Evolutionary conservation across 2,329 filamentous ascomycete genomes (phyloP).

Genomic region (Periconia sp.): DNA sequence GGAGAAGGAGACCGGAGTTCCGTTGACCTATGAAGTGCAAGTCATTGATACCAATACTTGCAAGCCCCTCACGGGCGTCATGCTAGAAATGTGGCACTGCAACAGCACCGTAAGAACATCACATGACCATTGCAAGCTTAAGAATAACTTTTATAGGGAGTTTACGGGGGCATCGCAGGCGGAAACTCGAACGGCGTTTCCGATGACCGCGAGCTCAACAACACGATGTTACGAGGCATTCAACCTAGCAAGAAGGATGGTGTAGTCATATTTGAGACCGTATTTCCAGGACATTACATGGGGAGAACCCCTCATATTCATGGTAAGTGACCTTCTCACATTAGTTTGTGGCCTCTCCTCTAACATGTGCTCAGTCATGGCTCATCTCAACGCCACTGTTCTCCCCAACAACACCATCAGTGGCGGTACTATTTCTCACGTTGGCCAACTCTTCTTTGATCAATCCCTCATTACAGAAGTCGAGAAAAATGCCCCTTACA

Average conservation of each 20-base stretch:
- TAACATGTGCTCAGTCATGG: slow-evolving; percentile 51
- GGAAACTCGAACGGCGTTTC: slow-evolving; percentile 48
- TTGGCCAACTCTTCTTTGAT: slow-evolving; percentile 72
- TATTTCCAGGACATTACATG: slow-evolving; percentile 52
- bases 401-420: slow-evolving; percentile 57
- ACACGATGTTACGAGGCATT: slow-evolving; percentile 55
- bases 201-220: slow-evolving; percentile 39
- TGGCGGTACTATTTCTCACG: slow-evolving; percentile 59
- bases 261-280: slow-evolving; percentile 56
- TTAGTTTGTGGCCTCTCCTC: slow-evolving; percentile 2
- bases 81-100: slow-evolving; percentile 56
- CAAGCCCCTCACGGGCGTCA: slow-evolving; percentile 53
- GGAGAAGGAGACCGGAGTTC: slow-evolving; percentile 54
- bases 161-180: slow-evolving; percentile 35
- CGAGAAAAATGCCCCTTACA: slow-evolving; percentile 53
- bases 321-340: slow-evolving; percentile 1
- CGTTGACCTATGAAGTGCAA: slow-evolving; percentile 56
- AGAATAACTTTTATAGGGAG: slow-evolving; percentile 11
- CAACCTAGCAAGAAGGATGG: slow-evolving; percentile 55
- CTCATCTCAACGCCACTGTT: slow-evolving; percentile 43
- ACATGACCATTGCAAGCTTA: background rate
- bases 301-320: slow-evolving; percentile 11
- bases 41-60: slow-evolving; percentile 60
- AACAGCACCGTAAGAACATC: slow-evolving; percentile 16
- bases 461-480: slow-evolving; percentile 62